Evolutionary conservation across 2,329 filamentous ascomycete species (phyloP).

Genomic region (Eutypella sp.): DNA sequence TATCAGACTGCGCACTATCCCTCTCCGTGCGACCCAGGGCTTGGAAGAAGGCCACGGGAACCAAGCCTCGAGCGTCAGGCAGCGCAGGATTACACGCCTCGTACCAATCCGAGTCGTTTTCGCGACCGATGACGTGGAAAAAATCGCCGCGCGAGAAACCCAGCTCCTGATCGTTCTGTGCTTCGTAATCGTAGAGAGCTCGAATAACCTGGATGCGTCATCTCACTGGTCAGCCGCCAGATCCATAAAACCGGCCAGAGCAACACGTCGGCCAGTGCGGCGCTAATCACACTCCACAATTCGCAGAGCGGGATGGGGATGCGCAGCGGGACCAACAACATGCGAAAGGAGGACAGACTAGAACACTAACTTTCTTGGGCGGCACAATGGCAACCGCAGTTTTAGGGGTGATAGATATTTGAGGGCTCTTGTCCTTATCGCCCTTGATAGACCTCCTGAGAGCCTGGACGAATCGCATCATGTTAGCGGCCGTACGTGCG

Average conservation of each 20-base stretch:
- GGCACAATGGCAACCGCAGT: constrained; percentile 83
- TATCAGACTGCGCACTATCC: constrained; percentile 72
- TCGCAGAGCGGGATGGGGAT: too few relatives aligned
- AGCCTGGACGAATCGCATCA: constrained; percentile 53
- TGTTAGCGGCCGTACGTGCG: constrained; percentile 23
- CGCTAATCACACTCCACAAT: too few relatives aligned
- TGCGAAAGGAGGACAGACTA: constrained; percentile 4
- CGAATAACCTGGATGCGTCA: constrained; percentile 76
- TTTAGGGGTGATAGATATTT: constrained; percentile 76
- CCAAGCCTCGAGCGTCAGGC: constrained; percentile 80
- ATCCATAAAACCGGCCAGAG: not conserved
- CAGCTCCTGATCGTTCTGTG: constrained; percentile 71
- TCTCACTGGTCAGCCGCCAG: constrained; percentile 15
- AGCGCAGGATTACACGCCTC: constrained; percentile 94
- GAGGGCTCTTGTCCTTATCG: constrained; percentile 71
- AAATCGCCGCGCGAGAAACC: constrained; percentile 95
- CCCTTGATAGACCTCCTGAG: constrained; percentile 86
- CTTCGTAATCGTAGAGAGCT: constrained; percentile 88
- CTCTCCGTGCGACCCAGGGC: constrained; percentile 85
- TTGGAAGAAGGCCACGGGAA: constrained; percentile 93
- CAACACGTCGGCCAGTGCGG: too few relatives aligned
- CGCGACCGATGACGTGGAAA: constrained; percentile 93
- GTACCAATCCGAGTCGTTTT: constrained; percentile 95
- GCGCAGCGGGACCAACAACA: constrained; percentile 5
- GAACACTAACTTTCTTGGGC: constrained; percentile 75